Evolutionary conservation across 257 asterid genomes (phyloP), one percentile per base, ranked within the genome.

Genomic region (Cinchona pubescens): DNA sequence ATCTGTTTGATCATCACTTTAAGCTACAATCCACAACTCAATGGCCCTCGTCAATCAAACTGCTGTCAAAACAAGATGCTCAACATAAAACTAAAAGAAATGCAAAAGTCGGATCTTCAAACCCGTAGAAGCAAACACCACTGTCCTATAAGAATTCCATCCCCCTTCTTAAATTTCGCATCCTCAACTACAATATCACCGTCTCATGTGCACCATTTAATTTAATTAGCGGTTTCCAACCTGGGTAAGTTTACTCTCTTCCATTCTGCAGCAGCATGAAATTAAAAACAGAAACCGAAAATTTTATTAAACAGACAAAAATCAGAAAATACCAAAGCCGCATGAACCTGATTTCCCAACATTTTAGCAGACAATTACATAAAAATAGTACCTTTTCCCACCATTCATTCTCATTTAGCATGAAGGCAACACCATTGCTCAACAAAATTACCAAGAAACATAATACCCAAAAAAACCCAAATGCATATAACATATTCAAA

Each of bases 1-100:
- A 91, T 87, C 69, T 89, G 91, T 77, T 89, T 91, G 74, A 91
- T 86, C 97, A 91, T 91, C 75, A 79, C 88, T 88, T n/a, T 42
- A 48, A 71, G 58, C 74, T 78, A 75, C 73, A 71, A 78, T 75
- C 75, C 78, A 71, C 86, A 83, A 69, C 69, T 62, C 61, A 71
- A 76, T 75, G 68, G 61, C 42, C 64, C 71, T 75, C 21, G 12
- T 37, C 67, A 71, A 71, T 62, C 62, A 85, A 75, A 43, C 27
- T 21, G 60, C 48, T 45, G 8, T 71, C 75, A 58, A 61, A 65
- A 43, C 60, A 70, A 18, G 21, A 43, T 32, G 40, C 67, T 64
- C 74, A 55, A 32, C 61, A 79, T 45, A 53, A 82, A 82, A 71
- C 76, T 58, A 58, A n/a, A 71, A 69, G 15, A 67, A 66, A 46